A percentile compares a stretch with the other conserved stretches of the same genome.
Evolutionary conservation across 148 eudicot genomes (phyloP).

Genomic region (Polygonum aviculare): DNA sequence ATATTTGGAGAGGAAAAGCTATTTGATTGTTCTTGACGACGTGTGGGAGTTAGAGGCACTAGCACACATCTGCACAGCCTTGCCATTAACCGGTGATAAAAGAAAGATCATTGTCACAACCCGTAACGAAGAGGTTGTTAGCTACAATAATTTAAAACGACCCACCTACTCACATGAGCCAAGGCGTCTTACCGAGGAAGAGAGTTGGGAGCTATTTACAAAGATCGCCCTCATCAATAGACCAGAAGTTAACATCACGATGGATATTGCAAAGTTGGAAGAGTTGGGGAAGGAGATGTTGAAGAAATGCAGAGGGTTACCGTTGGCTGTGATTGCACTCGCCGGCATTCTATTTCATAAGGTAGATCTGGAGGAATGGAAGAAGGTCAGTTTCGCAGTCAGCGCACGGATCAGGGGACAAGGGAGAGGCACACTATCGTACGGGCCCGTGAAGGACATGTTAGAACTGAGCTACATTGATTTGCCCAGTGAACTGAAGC

Average conservation of each 20-base stretch:
- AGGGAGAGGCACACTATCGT: constrained; percentile 3
- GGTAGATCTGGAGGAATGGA: constrained; percentile 20
- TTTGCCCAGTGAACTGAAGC: constrained; percentile 16
- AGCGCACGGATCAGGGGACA: neutral
- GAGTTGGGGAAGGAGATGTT: constrained; percentile 21
- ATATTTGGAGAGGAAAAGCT: neutral
- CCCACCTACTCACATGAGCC: constrained; percentile 2
- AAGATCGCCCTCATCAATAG: too few species aligned
- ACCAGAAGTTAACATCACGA: neutral
- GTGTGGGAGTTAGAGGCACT: constrained; percentile 9
- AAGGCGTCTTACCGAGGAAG: too few species aligned
- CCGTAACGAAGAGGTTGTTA: neutral
- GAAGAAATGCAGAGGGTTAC: constrained; percentile 9
- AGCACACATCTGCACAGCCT: constrained; percentile 1
- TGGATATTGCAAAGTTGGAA: neutral
- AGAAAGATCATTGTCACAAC: constrained; percentile 20
- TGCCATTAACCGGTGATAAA: constrained; percentile 2
- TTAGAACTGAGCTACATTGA: constrained; percentile 16
- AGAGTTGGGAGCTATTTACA: too few species aligned
- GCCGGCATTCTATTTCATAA: constrained; percentile 19
- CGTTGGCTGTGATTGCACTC: constrained; percentile 17
- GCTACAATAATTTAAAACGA: neutral
- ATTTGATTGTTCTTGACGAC: constrained; percentile 14
- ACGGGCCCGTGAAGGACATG: constrained; percentile 11
- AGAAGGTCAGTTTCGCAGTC: constrained; percentile 3